These are phyloP conservation scores for Cryphonectria carpinicola DNA, from an alignment of 2,329 filamentous ascomycete species.

Conservation along the genomic window DNA sequence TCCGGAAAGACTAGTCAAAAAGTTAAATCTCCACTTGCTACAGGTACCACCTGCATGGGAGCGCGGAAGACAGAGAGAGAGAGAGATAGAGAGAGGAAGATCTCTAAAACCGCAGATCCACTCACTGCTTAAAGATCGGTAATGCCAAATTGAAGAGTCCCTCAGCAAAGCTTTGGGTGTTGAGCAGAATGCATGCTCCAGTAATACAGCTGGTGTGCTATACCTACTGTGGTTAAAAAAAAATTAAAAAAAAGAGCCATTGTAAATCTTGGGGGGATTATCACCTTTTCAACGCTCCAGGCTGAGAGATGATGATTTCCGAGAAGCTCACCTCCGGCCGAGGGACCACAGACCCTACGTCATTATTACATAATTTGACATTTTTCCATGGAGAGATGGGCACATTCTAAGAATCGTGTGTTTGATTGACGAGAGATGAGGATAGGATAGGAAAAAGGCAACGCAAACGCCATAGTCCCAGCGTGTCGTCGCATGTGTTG, in stretches of 20 bases:
- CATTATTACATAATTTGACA: background rate
- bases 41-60: background rate
- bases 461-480: background rate
- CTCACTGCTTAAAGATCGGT: background rate
- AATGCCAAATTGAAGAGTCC: too few species aligned
- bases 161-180: too few species aligned
- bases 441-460: background rate
- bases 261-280: too few species aligned
- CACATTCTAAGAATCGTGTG: background rate
- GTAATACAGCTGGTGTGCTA: too few species aligned
- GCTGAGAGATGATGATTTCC: background rate
- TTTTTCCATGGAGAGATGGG: background rate
- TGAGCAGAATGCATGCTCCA: too few species aligned
- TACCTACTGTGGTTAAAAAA: too few species aligned
- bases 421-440: too few species aligned
- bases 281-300: too few species aligned
- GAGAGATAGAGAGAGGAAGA: background rate
- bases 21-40: background rate
- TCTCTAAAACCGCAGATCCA: background rate
- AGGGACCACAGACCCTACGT: background rate
- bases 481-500: background rate
- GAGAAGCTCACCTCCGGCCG: background rate
- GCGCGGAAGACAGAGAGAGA: background rate
- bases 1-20: background rate
- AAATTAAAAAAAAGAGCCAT: too few species aligned